Base-by-base conservation (phyloP, 306 rosid species). In the Pueraria montana region DNA sequence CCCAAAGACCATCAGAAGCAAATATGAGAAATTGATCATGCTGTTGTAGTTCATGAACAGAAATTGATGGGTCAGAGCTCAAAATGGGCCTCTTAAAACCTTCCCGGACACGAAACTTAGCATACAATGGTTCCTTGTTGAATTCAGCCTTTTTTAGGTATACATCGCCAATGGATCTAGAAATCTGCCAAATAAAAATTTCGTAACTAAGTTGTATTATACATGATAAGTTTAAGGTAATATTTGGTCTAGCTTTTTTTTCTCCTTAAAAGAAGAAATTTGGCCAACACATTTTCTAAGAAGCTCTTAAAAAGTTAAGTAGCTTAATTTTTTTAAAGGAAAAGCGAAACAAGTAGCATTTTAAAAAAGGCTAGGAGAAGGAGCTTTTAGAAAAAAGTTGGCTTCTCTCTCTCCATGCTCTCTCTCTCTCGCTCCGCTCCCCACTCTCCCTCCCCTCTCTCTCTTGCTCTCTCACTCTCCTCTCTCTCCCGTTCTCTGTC, bases 1-100 rank as follows among this genome's bases (percentile, higher is more conserved):
- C 98, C 98, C 98, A 94, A 48, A 94, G 87, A 75, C 98, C 97
- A 84, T 94, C 98, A 42, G 98, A 94, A n/a, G 97, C 97, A 83
- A 91, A 92, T 88, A 94, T 92, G 76, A 94, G 82, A 83, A 94
- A 92, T 42, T 87, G 95, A 81, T 94, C 97, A 16, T 87, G 91
- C 17, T 88, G 70, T 86, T 94, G 94, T 72, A 94, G 90, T 62
- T 89, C 97, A 82, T 88, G 91, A 59, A 76, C 86, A 53, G 98
- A 87, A 73, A 94, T 88, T 13, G 97, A 84, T 23, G 98, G 98
- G 40, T 94, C 98, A 10, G 95, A 85, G 81, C 98, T 94, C 91
- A 94, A 87, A 82, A 94, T 92, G 59, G 95, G 98, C 78, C 83
- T 87, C 71, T 69, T 91, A 81, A 92, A 94, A 53, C 97, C 82